Conservation (phyloP, 371 early-diverging fungal genomes). For the Conidiobolus incongruus region DNA sequence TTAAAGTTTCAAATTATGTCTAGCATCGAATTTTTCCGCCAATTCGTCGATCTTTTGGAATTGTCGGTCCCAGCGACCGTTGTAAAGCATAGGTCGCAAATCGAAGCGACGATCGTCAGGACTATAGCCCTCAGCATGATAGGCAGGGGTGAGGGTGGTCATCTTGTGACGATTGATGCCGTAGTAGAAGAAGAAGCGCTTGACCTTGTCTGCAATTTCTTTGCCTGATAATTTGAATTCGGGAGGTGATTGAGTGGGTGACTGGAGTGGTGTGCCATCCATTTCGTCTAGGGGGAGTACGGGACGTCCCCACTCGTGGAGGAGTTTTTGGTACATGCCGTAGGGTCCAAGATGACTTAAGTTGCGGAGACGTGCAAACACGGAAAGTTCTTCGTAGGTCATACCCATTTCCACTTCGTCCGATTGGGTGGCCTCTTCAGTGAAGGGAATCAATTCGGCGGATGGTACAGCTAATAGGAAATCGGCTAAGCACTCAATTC, state of each 20-base stretch:
- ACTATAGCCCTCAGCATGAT: conserved; percentile 86
- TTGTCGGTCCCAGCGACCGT: conserved; percentile 78
- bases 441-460: conserved; percentile 86
- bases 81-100: conserved; percentile 84
- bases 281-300: background rate
- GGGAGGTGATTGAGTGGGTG: background rate
- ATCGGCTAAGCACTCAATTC: conserved; percentile 39
- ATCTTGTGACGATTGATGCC: conserved; percentile 95
- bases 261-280: background rate
- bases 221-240: background rate
- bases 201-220: conserved; percentile 72
- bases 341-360: conserved; percentile 72
- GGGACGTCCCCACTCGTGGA: conserved; percentile 49
- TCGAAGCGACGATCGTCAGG: conserved; percentile 96
- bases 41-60: conserved; percentile 74
- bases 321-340: conserved; percentile 69
- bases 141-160: conserved; percentile 87
- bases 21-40: no score
- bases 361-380: conserved; percentile 79
- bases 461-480: conserved; percentile 81
- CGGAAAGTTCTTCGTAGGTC: conserved; percentile 82
- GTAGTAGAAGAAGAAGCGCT: conserved; percentile 86
- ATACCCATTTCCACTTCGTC: conserved; percentile 79
- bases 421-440: conserved; percentile 12
- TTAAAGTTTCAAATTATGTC: no score